phyloP scores from a whole-genome alignment of 202 grass and related monocot species.

The Eragrostis tef region DNA sequence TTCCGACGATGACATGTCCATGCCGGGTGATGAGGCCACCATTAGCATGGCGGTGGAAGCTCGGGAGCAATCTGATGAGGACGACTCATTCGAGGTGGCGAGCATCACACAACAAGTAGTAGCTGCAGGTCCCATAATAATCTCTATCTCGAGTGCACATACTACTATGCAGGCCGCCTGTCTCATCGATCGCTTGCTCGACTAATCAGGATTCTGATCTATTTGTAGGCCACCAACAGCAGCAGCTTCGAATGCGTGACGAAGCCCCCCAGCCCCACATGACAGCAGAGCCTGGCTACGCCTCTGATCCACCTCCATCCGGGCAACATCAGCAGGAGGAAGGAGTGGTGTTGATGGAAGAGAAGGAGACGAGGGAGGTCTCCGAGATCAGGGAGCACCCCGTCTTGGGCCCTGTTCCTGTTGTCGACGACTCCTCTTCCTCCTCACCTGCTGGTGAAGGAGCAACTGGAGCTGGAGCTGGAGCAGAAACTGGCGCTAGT shows the following conservation, averaged over 20 bases:
- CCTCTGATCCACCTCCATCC: not conserved
- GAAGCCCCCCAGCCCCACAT: not conserved
- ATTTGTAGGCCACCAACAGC: not conserved
- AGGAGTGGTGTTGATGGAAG: conserved; percentile 36
- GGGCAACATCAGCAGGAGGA: not conserved
- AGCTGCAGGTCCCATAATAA: not conserved
- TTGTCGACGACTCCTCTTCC: not conserved
- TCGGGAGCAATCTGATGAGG: not conserved
- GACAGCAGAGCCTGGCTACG: too few relatives aligned
- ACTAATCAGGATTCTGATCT: too few relatives aligned
- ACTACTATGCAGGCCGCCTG: too few relatives aligned
- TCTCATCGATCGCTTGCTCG: too few relatives aligned
- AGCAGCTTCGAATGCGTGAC: not conserved
- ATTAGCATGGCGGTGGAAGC: not conserved
- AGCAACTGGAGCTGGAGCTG: too few relatives aligned
- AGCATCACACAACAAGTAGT: conserved; percentile 58
- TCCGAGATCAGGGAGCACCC: conserved; percentile 55
- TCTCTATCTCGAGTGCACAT: not conserved
- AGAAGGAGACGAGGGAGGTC: conserved; percentile 57
- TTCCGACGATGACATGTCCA: conserved; percentile 49
- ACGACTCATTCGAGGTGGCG: conserved; percentile 57
- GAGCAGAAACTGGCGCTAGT: too few relatives aligned
- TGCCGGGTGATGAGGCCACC: conserved; percentile 5
- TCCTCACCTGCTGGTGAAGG: not conserved
- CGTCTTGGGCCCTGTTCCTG: conserved; percentile 37